Conservation (phyloP, 805 yeast genomes). For the Candida bentonensis region DNA sequence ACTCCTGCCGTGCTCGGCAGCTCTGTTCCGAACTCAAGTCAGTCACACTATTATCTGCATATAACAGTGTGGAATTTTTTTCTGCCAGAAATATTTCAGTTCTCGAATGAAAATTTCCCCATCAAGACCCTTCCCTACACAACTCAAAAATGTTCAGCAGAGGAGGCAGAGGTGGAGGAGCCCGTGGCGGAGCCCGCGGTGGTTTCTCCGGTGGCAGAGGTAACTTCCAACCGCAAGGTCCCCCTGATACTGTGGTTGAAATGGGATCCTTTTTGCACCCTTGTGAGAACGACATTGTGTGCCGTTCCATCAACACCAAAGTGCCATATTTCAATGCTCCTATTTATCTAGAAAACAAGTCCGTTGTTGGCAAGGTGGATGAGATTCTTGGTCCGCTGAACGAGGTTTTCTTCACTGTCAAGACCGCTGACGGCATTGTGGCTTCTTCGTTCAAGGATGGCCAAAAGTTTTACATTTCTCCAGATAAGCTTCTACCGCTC, state of each 20-base stretch:
- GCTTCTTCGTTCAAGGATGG: slow-evolving; percentile 89
- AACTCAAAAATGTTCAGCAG: slow-evolving; percentile 11
- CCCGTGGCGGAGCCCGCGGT: slow-evolving; percentile 55
- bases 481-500: slow-evolving; percentile 87
- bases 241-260: slow-evolving; percentile 91
- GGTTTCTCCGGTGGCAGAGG: slow-evolving; percentile 42
- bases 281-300: slow-evolving; percentile 94
- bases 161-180: slow-evolving; percentile 55
- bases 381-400: slow-evolving; percentile 96
- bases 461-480: slow-evolving; percentile 89
- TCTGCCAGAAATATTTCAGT: background rate
- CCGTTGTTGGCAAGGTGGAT: slow-evolving; percentile 93
- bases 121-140: background rate
- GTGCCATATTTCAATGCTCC: slow-evolving; percentile 98
- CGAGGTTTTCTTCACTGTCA: slow-evolving; percentile 95
- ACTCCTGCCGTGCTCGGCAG: no score
- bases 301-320: slow-evolving; percentile 87
- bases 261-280: slow-evolving; percentile 88
- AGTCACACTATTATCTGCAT: no score
- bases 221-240: slow-evolving; percentile 55
- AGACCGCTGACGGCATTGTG: slow-evolving; percentile 92
- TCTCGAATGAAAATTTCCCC: background rate
- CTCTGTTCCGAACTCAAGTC: no score
- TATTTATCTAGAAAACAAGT: slow-evolving; percentile 88
- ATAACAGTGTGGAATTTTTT: background rate